Percentiles rank a stretch among this genome's conserved stretches.
These are phyloP conservation scores for Yamadazyma nakazawae DNA, from an alignment of 805 yeast genomes.

Conservation along the genomic window DNA sequence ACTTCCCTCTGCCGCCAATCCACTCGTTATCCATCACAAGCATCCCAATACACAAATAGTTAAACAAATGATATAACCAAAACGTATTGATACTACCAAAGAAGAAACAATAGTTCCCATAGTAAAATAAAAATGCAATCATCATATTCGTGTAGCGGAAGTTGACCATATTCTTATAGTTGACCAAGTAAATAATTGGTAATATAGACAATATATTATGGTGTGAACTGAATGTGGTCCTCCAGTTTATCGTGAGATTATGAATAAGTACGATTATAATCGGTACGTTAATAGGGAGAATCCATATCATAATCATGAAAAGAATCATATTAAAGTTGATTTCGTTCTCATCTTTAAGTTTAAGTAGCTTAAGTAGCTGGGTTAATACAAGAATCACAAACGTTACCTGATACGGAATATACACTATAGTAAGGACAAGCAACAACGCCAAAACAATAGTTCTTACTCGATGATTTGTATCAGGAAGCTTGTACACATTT, in stretches of 20 bases:
- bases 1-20: not conserved
- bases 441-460: slow-evolving; percentile 4
- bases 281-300: slow-evolving; percentile 76
- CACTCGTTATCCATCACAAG: slow-evolving; percentile 4
- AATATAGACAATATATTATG: slow-evolving; percentile 76
- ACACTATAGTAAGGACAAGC: slow-evolving; percentile 26
- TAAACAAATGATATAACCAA: slow-evolving; percentile 77
- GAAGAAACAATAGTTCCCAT: slow-evolving; percentile 57
- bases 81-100: slow-evolving; percentile 82
- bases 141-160: slow-evolving; percentile 6
- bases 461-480: slow-evolving; percentile 8
- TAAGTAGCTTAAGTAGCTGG: slow-evolving; percentile 54
- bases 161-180: slow-evolving; percentile 9
- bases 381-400: slow-evolving; percentile 56
- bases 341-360: slow-evolving; percentile 24
- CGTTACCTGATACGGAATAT: slow-evolving; percentile 80
- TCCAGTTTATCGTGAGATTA: slow-evolving; percentile 73
- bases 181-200: slow-evolving; percentile 51
- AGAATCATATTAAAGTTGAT: slow-evolving; percentile 62
- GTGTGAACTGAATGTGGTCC: slow-evolving; percentile 81
- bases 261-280: slow-evolving; percentile 78
- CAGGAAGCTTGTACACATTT: not conserved
- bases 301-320: slow-evolving; percentile 68
- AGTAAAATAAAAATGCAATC: slow-evolving; percentile 43
- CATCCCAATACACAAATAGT: slow-evolving; percentile 57